Base-by-base conservation (phyloP, 305 asterid genomes). In the Fraxinus angustifolia region DNA sequence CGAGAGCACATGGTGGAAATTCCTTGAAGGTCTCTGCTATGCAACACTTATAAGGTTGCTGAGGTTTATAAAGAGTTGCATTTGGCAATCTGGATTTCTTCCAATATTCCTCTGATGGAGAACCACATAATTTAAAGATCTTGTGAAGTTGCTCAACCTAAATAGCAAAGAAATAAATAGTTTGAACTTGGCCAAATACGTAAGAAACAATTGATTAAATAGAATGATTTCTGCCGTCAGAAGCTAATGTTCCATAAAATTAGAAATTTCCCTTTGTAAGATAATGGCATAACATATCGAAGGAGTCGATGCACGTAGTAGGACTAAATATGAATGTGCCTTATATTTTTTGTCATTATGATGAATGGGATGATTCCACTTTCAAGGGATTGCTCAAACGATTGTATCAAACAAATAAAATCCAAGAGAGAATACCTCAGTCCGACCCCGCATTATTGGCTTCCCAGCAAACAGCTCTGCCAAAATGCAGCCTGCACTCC, bases 401-500 rank as follows among this genome's bases (percentile, higher is more conserved):
- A 76, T 53, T 30, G 38, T 7, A 76, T 30, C 31, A 71, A 30
- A 28, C 10, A 45, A 65, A 80, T 14, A n/a, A 73, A 7, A 78
- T 40, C 31, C 78, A 62, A 65, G 23, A 42, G 68, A 65, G 58
- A 75, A 71, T 86, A 95, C 99, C 98, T 95, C 98, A 40, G 98
- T 95, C 83, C 96, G 87, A 50, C 98, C 98, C 34, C 95, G 90
- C 84, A 93, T 70, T 82, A 93, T 92, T 8, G 98, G 99, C 84
- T 90, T 95, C 82, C 97, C 96, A 4, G 88, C 79, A 7, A 95
- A 87, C 83, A 95, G 88, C 83, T 95, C 99, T 2, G 96, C 97
- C 81, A 93, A 87, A 87, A 95, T 93, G 90, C 98, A 95, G 67
- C 99, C 99, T 73, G 97, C 98, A 79, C 97, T 93, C 99, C 99